Evolutionary conservation across 2,329 filamentous ascomycete species (phyloP).

Genomic region (Cyphellophora europaea): DNA sequence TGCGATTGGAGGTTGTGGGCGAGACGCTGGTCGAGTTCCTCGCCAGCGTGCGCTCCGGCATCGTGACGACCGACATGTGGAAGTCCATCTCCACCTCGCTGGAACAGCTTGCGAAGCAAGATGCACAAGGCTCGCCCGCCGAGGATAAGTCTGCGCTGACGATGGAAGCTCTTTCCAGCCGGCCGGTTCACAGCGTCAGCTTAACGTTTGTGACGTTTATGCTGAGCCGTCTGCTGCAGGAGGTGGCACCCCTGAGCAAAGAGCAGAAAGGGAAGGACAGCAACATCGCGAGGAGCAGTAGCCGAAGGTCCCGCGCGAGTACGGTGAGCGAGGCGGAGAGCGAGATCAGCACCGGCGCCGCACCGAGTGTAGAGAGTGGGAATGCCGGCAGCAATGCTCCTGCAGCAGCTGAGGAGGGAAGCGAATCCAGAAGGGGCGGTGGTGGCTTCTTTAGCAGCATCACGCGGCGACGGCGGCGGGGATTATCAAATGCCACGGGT

Average conservation of each 20-base stretch:
- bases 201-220: conserved; percentile 82
- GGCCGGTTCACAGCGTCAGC: conserved; percentile 73
- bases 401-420: neutral
- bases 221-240: conserved; percentile 50
- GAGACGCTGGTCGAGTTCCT: conserved; percentile 69
- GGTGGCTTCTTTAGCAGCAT: too few relatives aligned
- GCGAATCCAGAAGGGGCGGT: neutral
- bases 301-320: neutral
- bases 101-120: conserved; percentile 40
- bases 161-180: conserved; percentile 63
- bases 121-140: conserved; percentile 16
- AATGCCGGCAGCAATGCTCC: neutral
- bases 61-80: conserved; percentile 66
- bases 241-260: conserved; percentile 28
- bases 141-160: conserved; percentile 54
- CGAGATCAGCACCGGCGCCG: too few relatives aligned
- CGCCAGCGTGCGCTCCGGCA: conserved; percentile 63
- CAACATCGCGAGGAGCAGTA: neutral
- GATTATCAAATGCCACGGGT: neutral
- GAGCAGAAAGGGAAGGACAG: neutral
- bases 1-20: conserved; percentile 65
- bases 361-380: neutral
- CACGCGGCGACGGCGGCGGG: too few relatives aligned
- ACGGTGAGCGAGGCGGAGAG: too few relatives aligned
- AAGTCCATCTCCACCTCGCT: conserved; percentile 53